Evolutionary conservation across 1,284 basidiomycete genomes (phyloP).

Genomic region (Cryptococcus neoformans): DNA sequence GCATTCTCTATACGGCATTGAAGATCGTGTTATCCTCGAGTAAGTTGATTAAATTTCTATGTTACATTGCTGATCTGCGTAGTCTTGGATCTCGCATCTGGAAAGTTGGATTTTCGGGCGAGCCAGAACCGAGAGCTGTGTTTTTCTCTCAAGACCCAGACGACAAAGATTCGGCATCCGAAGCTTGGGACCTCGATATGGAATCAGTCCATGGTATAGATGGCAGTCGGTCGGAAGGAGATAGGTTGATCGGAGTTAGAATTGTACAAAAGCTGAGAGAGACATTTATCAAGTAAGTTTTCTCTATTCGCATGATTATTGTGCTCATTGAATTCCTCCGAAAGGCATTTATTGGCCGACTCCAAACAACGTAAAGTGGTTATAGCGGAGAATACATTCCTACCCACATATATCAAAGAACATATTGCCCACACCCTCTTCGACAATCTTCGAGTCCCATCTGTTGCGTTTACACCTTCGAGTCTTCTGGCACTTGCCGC

Average conservation of each 20-base stretch:
- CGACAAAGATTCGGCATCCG: conserved; percentile 9
- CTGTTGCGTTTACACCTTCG: conserved; percentile 81
- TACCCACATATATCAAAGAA: conserved; percentile 83
- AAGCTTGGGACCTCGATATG: conserved; percentile 45
- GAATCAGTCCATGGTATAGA: conserved; percentile 16
- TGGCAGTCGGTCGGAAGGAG: conserved; percentile 62
- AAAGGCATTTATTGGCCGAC: conserved; percentile 83
- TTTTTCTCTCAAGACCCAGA: conserved; percentile 26
- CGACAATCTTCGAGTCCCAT: conserved; percentile 75
- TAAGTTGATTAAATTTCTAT: conserved; percentile 13
- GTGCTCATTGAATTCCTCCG: too few relatives aligned
- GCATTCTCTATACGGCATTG: conserved; percentile 51
- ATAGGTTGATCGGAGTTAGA: conserved; percentile 63
- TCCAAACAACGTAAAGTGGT: conserved; percentile 92
- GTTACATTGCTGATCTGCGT: not conserved
- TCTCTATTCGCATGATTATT: not conserved
- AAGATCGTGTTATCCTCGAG: conserved; percentile 51
- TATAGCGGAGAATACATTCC: conserved; percentile 80
- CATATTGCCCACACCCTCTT: conserved; percentile 82
- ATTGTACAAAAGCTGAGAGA: conserved; percentile 67
- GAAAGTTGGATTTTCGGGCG: conserved; percentile 52
- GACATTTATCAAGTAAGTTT: conserved; percentile 78
- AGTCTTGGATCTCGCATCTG: conserved; percentile 49
- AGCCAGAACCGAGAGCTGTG: conserved; percentile 46
- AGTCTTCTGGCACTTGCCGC: conserved; percentile 80